Conservation (phyloP, 305 asterid genomes). For the Solanum aculeatissimum region DNA sequence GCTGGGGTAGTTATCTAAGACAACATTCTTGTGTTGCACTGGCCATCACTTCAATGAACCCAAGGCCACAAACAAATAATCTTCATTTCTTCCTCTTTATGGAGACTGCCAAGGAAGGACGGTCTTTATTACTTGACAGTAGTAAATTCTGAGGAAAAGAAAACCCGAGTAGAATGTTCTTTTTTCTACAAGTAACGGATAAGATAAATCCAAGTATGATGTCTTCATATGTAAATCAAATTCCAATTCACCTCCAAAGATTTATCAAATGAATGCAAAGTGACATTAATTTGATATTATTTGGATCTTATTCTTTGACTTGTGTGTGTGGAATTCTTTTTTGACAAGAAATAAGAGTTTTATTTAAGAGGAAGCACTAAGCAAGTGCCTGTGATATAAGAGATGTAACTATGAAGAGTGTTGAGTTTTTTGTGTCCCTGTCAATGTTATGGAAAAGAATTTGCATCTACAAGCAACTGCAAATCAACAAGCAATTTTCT, state of each 20-base stretch:
- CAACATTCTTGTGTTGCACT: not conserved
- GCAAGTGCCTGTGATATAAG: not conserved
- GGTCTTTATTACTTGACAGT: not conserved
- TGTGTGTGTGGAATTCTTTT: not conserved
- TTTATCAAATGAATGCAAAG: not conserved
- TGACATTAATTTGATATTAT: not conserved
- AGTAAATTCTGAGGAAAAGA: not conserved
- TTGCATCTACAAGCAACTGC: not conserved
- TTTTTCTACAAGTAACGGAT: not conserved
- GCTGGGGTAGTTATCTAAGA: not conserved
- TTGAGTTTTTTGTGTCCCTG: not conserved
- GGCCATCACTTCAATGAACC: not conserved
- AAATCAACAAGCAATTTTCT: not conserved
- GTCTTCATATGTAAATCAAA: not conserved
- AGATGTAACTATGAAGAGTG: not conserved
- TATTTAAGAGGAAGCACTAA: not conserved
- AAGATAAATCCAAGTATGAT: not conserved
- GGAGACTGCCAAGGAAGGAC: not conserved
- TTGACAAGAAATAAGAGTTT: not conserved
- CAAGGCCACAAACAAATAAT: not conserved
- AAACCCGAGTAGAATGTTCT: not conserved
- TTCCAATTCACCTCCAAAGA: not conserved
- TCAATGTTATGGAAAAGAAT: not conserved
- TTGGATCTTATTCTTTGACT: not conserved
- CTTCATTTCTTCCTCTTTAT: not conserved